Percentiles rank a stretch among this genome's conserved stretches.
Evolutionary conservation across 768 basidiomycete species (phyloP).

Genomic region (Dioszegia crocea): DNA sequence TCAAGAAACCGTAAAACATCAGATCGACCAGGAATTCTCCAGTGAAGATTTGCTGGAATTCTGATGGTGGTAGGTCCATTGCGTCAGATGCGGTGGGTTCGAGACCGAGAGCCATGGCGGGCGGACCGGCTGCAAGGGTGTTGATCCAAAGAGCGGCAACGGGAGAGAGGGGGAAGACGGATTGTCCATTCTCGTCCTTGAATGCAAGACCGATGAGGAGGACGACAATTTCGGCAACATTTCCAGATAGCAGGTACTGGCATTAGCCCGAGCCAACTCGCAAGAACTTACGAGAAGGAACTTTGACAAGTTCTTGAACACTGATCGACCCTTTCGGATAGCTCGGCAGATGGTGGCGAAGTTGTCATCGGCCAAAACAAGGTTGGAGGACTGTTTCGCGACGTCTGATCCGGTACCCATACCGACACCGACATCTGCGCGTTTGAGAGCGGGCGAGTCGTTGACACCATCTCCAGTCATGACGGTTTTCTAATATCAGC

Average conservation of each 20-base stretch:
- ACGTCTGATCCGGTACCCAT: constrained; percentile 62
- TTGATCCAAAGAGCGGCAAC: constrained; percentile 54
- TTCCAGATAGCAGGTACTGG: constrained; percentile 56
- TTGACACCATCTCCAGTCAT: constrained; percentile 63
- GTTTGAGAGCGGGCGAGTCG: constrained; percentile 60
- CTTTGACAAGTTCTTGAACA: constrained; percentile 59
- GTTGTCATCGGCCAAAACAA: constrained; percentile 64
- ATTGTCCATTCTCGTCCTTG: constrained; percentile 54
- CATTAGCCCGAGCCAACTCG: background rate
- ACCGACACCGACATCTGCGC: constrained; percentile 61
- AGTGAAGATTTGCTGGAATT: constrained; percentile 51
- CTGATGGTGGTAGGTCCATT: constrained; percentile 54
- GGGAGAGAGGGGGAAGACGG: constrained; percentile 61
- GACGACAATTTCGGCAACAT: constrained; percentile 59
- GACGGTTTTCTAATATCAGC: constrained; percentile 37
- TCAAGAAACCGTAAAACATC: constrained; percentile 50
- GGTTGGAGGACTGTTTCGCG: constrained; percentile 62
- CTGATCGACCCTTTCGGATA: constrained; percentile 63
- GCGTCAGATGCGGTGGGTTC: constrained; percentile 57
- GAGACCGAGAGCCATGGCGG: constrained; percentile 59
- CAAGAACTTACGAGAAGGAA: constrained; percentile 53
- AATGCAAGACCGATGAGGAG: constrained; percentile 61
- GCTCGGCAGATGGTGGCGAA: constrained; percentile 64
- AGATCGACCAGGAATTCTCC: constrained; percentile 49
- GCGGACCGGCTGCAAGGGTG: constrained; percentile 57